Evolutionary conservation across 2,329 filamentous ascomycete species (phyloP), one percentile per base, ranked within the genome.

Genomic region (Botrytis deweyae): DNA sequence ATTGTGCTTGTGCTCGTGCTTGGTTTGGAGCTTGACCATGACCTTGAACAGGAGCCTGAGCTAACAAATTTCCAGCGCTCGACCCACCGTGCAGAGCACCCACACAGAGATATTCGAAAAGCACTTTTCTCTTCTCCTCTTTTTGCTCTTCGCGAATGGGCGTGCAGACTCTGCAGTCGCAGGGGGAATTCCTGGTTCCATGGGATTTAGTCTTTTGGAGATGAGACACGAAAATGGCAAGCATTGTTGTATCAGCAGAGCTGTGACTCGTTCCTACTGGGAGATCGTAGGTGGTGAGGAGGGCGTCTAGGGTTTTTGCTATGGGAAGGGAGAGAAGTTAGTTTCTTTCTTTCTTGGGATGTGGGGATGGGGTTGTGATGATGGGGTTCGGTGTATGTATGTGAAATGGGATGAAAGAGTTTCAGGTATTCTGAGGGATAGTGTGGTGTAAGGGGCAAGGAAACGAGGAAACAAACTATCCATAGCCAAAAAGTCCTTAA

Each of bases 391-490:
- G 18, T 61, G 29, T 36, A 22, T 33, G 29, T 1, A 3, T 20
- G 8, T 36, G 58, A 12, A 9, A 36, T 12, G 9, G 29, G 5
- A 22, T 33, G 4, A 36, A 22, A 36, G 4, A 18, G 14, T 1
- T 29, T 29, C 10, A 29, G 52, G n/a, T 55, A 55, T 55, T 55
- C 12, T 55, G 14, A 4, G 14, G 52, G 25, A 18, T 29, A 29
- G 52, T 6, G 5, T 29, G n/a, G 9, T 46, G 0, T 46, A 0
- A 9, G 9, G 44, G 8, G 22, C 4, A 10, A 18, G 7, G 1
- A 18, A 62, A n/a, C 2, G 7, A 40, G 22, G 14, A 18, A 63
- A 63, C 61, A 18, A 40, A 63, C 61, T n/a, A n/a, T 63, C 38
- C 61, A 63, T 40, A 9, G 25, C 14, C 3, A 63, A 10, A 40